A percentile compares a stretch with the other conserved stretches of the same genome.
phyloP scores from a whole-genome alignment of 169 alveolate genomes.

The Plasmodium knowlesi region DNA sequence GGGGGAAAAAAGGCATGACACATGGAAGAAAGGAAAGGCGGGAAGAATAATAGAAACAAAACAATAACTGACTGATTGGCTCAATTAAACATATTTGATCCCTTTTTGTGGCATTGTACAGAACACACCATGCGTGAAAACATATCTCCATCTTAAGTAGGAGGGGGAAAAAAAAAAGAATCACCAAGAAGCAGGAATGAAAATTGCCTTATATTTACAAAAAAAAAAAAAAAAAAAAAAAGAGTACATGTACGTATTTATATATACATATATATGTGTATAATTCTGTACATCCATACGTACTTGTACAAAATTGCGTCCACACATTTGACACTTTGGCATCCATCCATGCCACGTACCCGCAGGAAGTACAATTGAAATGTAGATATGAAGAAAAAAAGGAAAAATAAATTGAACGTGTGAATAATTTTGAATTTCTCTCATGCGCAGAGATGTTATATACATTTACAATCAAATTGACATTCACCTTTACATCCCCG shows the following conservation, averaged over 20 bases:
- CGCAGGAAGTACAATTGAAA: conserved; percentile 15
- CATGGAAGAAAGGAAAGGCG: neutral
- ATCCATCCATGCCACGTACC: neutral
- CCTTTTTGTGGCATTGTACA: neutral
- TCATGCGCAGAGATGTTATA: neutral
- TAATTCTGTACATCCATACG: neutral
- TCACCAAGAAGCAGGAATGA: neutral
- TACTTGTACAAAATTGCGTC: neutral
- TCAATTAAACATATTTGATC: neutral
- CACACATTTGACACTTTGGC: neutral
- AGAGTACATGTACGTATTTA: neutral
- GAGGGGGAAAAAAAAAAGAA: neutral
- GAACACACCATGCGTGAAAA: neutral
- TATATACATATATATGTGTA: neutral
- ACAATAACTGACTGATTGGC: neutral
- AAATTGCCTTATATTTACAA: neutral
- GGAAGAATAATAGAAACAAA: neutral
- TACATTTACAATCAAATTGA: neutral
- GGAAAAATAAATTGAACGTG: neutral
- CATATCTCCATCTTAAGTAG: neutral
- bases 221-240: conserved; percentile 6
- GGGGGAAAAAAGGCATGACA: neutral
- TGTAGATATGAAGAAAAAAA: conserved; percentile 11
- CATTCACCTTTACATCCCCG: neutral
- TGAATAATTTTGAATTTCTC: conserved; percentile 7